A percentile compares a stretch with the other conserved stretches of the same genome.
Evolutionary conservation across 192 early-diverging fungal species (phyloP).

Genomic region (Backusella westeae): DNA sequence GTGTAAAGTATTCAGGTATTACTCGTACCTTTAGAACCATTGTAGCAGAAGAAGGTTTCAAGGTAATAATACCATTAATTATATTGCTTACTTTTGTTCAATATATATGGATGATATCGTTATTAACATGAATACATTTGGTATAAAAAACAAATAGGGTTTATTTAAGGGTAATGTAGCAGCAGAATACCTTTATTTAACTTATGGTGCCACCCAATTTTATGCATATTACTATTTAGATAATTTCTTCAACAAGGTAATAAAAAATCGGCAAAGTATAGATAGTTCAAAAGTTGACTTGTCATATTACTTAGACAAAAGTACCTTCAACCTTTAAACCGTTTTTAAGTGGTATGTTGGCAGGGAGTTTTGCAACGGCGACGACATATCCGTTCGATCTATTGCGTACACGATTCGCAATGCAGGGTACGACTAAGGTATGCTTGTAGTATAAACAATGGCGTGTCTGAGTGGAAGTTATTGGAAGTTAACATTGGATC

Average conservation of each 20-base stretch:
- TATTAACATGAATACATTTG: neutral
- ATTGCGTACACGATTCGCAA: constrained; percentile 90
- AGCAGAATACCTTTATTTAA: constrained; percentile 88
- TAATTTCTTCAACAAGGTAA: constrained; percentile 31
- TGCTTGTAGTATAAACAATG: neutral
- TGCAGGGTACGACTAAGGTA: constrained; percentile 65
- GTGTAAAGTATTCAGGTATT: constrained; percentile 61
- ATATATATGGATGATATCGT: neutral
- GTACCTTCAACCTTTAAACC: constrained; percentile 40
- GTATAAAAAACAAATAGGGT: constrained; percentile 38
- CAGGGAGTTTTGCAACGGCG: constrained; percentile 77
- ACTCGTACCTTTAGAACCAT: constrained; percentile 64
- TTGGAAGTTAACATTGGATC: neutral
- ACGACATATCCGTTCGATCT: constrained; percentile 93
- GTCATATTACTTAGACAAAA: neutral
- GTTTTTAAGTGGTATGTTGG: constrained; percentile 73
- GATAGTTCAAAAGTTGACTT: neutral
- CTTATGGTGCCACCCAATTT: constrained; percentile 89
- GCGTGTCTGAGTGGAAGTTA: neutral
- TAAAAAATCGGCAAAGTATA: neutral
- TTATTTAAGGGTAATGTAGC: constrained; percentile 93
- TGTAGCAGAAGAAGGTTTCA: constrained; percentile 75
- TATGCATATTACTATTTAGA: constrained; percentile 64
- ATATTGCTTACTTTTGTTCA: neutral
- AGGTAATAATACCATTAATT: constrained; percentile 42